A percentile compares a stretch with the other conserved stretches of the same genome.
Evolutionary conservation across 2,329 filamentous ascomycete genomes (phyloP).

Genomic region (Botrytis elliptica): DNA sequence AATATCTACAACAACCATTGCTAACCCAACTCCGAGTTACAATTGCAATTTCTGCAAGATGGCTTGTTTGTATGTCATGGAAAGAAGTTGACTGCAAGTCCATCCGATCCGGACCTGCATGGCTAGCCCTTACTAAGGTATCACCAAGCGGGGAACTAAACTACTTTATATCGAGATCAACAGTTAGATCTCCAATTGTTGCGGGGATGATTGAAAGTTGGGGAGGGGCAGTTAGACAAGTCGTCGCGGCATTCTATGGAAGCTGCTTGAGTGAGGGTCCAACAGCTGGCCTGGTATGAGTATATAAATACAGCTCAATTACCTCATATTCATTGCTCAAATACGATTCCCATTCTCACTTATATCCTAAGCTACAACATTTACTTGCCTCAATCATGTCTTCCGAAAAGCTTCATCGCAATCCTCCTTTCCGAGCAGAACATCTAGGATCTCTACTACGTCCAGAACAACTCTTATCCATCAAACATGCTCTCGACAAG

Average conservation of each 20-base stretch:
- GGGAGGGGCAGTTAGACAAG: background rate
- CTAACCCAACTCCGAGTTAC: background rate
- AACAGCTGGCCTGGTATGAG: background rate
- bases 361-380: background rate
- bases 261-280: background rate
- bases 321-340: background rate
- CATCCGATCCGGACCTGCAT: background rate
- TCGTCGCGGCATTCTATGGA: background rate
- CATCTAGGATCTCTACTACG: constrained; percentile 62
- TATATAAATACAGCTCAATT: background rate
- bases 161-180: background rate
- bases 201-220: background rate
- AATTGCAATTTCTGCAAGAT: background rate
- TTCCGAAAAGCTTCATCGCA: constrained; percentile 25
- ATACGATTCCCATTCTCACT: background rate
- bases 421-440: constrained; percentile 50
- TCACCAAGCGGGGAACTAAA: constrained; percentile 4
- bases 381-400: constrained; percentile 18
- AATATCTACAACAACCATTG: background rate
- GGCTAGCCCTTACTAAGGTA: background rate
- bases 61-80: background rate
- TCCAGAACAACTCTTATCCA: constrained; percentile 54
- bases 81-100: background rate
- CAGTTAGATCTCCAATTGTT: background rate
- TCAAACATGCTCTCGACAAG: constrained; percentile 52